Evolutionary conservation across 768 basidiomycete species (phyloP).

Genomic region (Termitomyces eurrhizus): DNA sequence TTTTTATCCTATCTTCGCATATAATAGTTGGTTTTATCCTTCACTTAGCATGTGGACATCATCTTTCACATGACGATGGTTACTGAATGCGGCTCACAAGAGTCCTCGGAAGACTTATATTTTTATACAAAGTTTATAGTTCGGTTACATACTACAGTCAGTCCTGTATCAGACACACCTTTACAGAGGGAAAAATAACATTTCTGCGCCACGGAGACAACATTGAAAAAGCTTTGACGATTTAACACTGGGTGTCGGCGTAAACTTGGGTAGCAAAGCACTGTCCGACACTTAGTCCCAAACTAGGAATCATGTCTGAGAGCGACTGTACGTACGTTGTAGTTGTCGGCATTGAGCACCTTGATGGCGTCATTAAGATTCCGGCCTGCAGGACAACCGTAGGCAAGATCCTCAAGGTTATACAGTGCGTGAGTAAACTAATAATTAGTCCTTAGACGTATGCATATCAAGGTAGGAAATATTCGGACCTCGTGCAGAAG

Average conservation of each 20-base stretch:
- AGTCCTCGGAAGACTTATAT: not conserved
- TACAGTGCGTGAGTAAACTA: slow-evolving; percentile 40
- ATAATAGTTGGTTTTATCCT: not conserved
- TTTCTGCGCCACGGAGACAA: not conserved
- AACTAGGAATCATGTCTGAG: not conserved
- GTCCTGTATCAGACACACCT: not conserved
- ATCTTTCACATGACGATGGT: not conserved
- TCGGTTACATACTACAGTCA: not conserved
- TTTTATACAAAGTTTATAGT: too few species aligned
- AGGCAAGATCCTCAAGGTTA: slow-evolving; percentile 36
- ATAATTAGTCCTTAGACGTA: not conserved
- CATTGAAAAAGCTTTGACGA: not conserved
- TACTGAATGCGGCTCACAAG: not conserved
- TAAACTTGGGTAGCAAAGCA: slow-evolving; percentile 46
- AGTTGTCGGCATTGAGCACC: slow-evolving; percentile 43
- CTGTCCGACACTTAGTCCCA: slow-evolving; percentile 17
- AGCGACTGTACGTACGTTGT: slow-evolving; percentile 30
- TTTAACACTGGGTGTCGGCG: slow-evolving; percentile 34
- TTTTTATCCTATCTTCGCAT: too few species aligned
- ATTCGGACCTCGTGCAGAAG: slow-evolving; percentile 38
- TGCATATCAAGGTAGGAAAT: not conserved
- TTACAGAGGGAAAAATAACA: not conserved
- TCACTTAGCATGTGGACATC: not conserved
- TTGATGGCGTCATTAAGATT: slow-evolving; percentile 29
- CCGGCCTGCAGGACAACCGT: slow-evolving; percentile 39